Evolutionary conservation across 1,284 basidiomycete genomes (phyloP), one percentile per base, ranked within the genome.

Genomic region (Cryptococcus sp.): DNA sequence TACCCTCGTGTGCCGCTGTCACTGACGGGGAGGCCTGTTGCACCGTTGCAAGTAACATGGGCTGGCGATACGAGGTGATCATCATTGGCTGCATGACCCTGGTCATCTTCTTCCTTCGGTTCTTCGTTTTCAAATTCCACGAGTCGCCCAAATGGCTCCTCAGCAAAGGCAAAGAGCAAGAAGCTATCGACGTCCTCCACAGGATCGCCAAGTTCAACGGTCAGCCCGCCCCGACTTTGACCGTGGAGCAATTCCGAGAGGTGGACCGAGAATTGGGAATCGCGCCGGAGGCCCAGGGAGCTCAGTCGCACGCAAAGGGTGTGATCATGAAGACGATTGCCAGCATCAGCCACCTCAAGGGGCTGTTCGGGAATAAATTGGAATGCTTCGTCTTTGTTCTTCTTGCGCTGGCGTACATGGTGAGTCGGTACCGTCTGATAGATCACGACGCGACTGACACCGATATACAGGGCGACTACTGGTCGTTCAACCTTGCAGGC

Each of bases 81-180:
- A 50, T 86, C 35, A 80, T 88, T 45, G 74, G 75, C 40, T 47
- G 46, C n/a, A 66, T 78, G 56, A 75, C 73, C 8, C 59, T 78
- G 5, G 25, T 63, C 45, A 59, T 80, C 35, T 90, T 85, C 80
- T 66, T 84, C 53, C 72, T 87, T 46, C 87, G 89, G 45, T 89
- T 88, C 80, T 83, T 87, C 73, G 78, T 87, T 51, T 90, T 90
- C 80, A 80, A 82, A n/a, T 82, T 91, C 51, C 80, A 86, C 57
- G 89, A 91, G 74, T 86, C 86, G 56, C 88, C 88, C 4, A 88
- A 88, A 73, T 90, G 82, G 75, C 82, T 92, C 31, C 84, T 91
- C 73, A 85, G 85, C 6, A 84, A 86, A 57, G 89, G 89, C 0
- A 80, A 81, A 41, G 89, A 91, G 65, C 82, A 81, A 16, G 84